Evolutionary conservation across 2,329 filamentous ascomycete genomes (phyloP), one percentile per base, ranked within the genome.

Genomic region (Colletotrichum sp.): DNA sequence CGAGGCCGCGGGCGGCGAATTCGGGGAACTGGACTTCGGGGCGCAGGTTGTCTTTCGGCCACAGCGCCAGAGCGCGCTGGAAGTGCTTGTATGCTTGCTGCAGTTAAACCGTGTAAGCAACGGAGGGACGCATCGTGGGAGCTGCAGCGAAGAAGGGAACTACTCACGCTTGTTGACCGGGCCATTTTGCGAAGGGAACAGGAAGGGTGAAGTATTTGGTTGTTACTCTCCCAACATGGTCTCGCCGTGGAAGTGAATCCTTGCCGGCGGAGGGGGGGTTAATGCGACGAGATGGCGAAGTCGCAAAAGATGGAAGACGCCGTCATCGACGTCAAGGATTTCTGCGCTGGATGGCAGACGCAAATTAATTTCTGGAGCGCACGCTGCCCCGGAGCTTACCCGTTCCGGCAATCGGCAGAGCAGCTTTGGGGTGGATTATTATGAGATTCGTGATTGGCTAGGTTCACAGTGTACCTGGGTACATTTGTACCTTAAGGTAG

Each of bases 11-110:
- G 26, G 83, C 82, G 65, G 94, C 84, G 39, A 90, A 87, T 78
- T 91, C 88, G 80, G 90, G 90, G 78, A 94, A 88, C 82, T 93
- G 91, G 81, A 90, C 87, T 74, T 92, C 89, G 9, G 92, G 92
- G 1, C 93, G 91, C 60, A 94, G 87, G 74, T 87, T 86, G 80
- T 94, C 92, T 80, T 90, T 89, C 62, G 93, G 93, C 92, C 92
- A 94, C 78, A 88, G 87, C 73, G 88, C 85, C 71, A 92, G 85
- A 32, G 88, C 87, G 70, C 87, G 87, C 60, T 88, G 85, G 84
- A 90, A 86, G 78, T 88, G 88, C 79, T 84, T 85, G 77, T 86
- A 85, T 49, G 84, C 85, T 80, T 85, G 82, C 89, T 90, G 77
- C 39, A 21, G 52, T 16, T 9, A 12, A 32, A 39, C 34, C 49